Evolutionary conservation across 768 basidiomycete genomes (phyloP).

Genomic region (Pluteus cervinus): DNA sequence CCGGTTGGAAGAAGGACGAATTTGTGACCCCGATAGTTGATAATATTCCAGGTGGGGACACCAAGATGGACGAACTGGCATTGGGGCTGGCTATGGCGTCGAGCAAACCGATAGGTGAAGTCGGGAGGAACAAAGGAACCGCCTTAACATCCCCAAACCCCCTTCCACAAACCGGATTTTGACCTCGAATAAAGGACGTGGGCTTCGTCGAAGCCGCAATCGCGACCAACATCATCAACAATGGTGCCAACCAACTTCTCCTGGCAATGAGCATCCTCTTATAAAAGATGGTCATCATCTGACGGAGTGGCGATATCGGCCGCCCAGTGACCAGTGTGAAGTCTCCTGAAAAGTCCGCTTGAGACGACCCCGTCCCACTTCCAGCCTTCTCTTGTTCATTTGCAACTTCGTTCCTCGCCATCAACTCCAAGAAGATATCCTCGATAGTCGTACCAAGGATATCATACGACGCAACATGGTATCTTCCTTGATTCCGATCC

Average conservation of each 20-base stretch:
- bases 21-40: slow-evolving; percentile 40
- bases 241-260: slow-evolving; percentile 63
- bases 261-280: slow-evolving; percentile 62
- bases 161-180: slow-evolving; percentile 44
- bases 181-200: slow-evolving; percentile 52
- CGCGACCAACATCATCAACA: slow-evolving; percentile 46
- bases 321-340: no score
- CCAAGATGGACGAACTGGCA: slow-evolving; percentile 32
- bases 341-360: no score
- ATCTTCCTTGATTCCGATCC: slow-evolving; percentile 33
- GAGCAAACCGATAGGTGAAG: slow-evolving; percentile 33
- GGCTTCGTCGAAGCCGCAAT: slow-evolving; percentile 65
- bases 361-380: no score
- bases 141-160: slow-evolving; percentile 28
- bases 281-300: slow-evolving; percentile 68
- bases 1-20: slow-evolving; percentile 25
- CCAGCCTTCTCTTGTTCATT: slow-evolving; percentile 13
- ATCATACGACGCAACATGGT: slow-evolving; percentile 50
- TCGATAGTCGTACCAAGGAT: slow-evolving; percentile 73
- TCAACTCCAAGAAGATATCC: slow-evolving; percentile 73
- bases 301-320: slow-evolving; percentile 48
- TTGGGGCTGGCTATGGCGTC: no score
- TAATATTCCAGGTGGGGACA: slow-evolving; percentile 50
- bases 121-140: slow-evolving; percentile 51
- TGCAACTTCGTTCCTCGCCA: slow-evolving; percentile 41